Percentiles rank a stretch among this genome's conserved stretches.
phyloP scores from a whole-genome alignment of 1,284 basidiomycete genomes.

The Inonotus obliquus region DNA sequence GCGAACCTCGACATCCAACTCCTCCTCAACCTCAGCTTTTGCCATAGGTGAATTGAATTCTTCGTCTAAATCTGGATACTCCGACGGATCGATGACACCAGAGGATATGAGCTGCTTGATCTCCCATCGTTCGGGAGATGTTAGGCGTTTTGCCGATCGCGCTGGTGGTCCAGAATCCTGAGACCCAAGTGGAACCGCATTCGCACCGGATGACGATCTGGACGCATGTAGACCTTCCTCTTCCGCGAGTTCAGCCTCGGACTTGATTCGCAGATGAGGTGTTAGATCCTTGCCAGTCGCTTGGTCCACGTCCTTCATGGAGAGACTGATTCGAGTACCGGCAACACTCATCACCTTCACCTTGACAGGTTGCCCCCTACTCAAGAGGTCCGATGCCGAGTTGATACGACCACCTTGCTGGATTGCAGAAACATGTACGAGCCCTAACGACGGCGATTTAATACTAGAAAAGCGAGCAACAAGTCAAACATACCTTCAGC shows the following conservation, averaged over 20 bases:
- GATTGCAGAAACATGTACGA: constrained; percentile 95
- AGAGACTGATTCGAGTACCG: constrained; percentile 76
- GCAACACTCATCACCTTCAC: constrained; percentile 95
- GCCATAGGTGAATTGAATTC: constrained; percentile 75
- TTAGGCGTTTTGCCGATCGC: constrained; percentile 85
- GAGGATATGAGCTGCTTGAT: constrained; percentile 98
- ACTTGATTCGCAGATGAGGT: constrained; percentile 90
- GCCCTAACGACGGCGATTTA: constrained; percentile 47
- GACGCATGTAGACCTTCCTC: constrained; percentile 67
- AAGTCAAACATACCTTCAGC: constrained; percentile 68
- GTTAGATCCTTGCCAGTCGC: constrained; percentile 84
- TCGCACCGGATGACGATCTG: constrained; percentile 62
- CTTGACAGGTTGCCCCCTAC: constrained; percentile 82
- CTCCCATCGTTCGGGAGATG: constrained; percentile 98
- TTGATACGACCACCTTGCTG: constrained; percentile 81
- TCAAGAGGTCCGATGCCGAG: constrained; percentile 83
- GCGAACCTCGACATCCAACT: constrained; percentile 94
- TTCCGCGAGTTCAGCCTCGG: constrained; percentile 82
- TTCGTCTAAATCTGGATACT: constrained; percentile 96
- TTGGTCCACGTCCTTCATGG: constrained; percentile 99
- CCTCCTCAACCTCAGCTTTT: constrained; percentile 89
- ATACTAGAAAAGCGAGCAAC: not conserved
- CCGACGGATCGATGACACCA: constrained; percentile 86
- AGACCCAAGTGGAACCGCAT: constrained; percentile 58
- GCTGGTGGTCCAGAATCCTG: constrained; percentile 42